phyloP scores from a whole-genome alignment of 257 asterid genomes.

The Solanum paucissectum region DNA sequence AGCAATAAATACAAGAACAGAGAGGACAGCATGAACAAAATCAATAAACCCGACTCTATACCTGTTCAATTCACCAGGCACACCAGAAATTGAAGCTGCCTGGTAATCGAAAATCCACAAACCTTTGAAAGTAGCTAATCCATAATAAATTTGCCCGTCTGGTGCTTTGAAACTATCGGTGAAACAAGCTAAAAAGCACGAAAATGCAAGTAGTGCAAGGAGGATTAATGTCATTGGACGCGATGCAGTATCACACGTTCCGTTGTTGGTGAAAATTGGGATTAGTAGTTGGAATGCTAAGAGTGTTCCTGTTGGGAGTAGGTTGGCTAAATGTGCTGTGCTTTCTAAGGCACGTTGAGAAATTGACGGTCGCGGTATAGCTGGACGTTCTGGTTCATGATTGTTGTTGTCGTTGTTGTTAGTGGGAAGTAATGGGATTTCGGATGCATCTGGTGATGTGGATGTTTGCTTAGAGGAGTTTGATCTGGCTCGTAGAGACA shows the following conservation, averaged over 20 bases:
- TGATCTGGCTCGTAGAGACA: conserved; percentile 2
- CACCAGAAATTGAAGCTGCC: conserved; percentile 12
- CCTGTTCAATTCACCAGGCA: conserved; percentile 32
- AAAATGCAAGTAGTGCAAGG: conserved; percentile 28
- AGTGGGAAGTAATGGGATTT: neutral
- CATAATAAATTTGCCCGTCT: conserved; percentile 43
- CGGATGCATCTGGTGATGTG: neutral
- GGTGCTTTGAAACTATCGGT: conserved; percentile 45
- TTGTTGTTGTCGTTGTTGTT: neutral
- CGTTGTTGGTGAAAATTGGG: conserved; percentile 53
- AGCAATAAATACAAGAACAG: conserved; percentile 44
- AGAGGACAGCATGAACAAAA: conserved; percentile 41
- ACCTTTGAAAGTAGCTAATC: conserved; percentile 47
- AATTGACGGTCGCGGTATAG: conserved; percentile 9
- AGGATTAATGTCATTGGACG: conserved; percentile 24
- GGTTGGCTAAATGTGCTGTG: conserved; percentile 65
- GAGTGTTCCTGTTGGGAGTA: conserved; percentile 70
- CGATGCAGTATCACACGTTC: conserved; percentile 38
- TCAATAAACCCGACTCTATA: conserved; percentile 39
- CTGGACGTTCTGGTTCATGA: neutral
- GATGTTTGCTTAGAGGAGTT: neutral
- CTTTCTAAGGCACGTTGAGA: conserved; percentile 28
- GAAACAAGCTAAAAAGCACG: conserved; percentile 60
- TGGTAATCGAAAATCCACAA: conserved; percentile 43
- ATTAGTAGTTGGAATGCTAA: conserved; percentile 65